These are phyloP conservation scores for Populus hybrid DNA, from an alignment of 441 rosid species.

Conservation along the genomic window DNA sequence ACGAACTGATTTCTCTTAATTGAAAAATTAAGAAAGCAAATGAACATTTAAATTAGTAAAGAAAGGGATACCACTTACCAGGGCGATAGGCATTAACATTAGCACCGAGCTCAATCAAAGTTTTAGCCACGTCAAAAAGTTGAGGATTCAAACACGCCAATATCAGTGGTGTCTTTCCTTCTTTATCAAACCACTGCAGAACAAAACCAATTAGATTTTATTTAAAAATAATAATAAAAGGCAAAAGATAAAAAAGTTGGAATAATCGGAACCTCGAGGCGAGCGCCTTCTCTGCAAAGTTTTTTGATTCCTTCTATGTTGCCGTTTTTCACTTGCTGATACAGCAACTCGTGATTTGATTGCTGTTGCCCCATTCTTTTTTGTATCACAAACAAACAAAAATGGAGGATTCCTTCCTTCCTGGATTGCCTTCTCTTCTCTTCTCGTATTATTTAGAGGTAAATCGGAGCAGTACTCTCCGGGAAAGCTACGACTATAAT, in stretches of 20 bases:
- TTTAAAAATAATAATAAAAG: background rate
- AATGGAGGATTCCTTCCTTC: background rate
- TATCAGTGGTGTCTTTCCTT: conserved; percentile 86
- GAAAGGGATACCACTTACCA: conserved; percentile 40
- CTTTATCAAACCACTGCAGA: conserved; percentile 74
- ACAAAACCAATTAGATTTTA: background rate
- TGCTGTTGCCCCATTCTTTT: conserved; percentile 76
- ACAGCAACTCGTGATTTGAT: conserved; percentile 82
- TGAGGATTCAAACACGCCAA: conserved; percentile 64
- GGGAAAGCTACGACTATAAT: background rate
- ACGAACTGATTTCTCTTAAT: background rate
- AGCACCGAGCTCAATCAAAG: conserved; percentile 82
- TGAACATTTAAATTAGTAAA: background rate
- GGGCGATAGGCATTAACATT: conserved; percentile 82
- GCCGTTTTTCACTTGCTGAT: conserved; percentile 67
- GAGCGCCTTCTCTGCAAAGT: conserved; percentile 72
- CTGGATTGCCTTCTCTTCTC: background rate
- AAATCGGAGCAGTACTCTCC: no score
- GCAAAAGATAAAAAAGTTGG: background rate
- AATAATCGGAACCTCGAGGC: conserved; percentile 60
- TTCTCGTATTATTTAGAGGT: no score
- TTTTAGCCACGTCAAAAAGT: conserved; percentile 55
- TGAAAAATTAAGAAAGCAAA: background rate
- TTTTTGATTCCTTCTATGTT: conserved; percentile 73
- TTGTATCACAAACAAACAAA: background rate